Evolutionary conservation across 2,329 filamentous ascomycete species (phyloP).

Genomic region (Colletotrichum destructivum): DNA sequence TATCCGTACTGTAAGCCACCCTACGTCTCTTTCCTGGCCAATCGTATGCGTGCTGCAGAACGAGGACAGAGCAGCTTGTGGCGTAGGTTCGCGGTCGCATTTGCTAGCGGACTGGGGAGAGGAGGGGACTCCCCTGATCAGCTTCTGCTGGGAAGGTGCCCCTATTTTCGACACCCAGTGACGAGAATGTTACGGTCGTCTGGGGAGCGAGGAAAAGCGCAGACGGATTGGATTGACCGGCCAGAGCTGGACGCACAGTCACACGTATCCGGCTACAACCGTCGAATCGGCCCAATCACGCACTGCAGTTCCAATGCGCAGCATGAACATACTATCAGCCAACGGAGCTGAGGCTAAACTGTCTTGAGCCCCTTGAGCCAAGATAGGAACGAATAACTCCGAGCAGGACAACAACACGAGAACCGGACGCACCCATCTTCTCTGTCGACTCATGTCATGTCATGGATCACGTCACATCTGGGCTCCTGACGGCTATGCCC

Average conservation of each 20-base stretch:
- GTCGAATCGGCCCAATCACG: conserved; percentile 21
- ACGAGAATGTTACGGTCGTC: conserved; percentile 7
- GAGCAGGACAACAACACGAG: conserved; percentile 16
- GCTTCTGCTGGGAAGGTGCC: conserved; percentile 32
- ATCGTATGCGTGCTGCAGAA: conserved; percentile 7
- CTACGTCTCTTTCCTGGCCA: conserved; percentile 19
- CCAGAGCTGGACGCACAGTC: conserved; percentile 24
- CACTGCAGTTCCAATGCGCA: neutral
- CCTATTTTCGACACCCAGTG: conserved; percentile 30
- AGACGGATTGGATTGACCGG: conserved; percentile 3
- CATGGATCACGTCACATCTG: conserved; percentile 17
- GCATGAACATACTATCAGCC: conserved; percentile 12
- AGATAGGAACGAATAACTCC: neutral
- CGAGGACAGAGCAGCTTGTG: conserved; percentile 30
- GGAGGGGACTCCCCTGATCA: conserved; percentile 19
- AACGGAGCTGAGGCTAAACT: conserved; percentile 7
- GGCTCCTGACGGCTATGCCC: conserved; percentile 1
- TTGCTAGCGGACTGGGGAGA: conserved; percentile 18
- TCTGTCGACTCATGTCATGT: conserved; percentile 16
- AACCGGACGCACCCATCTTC: neutral
- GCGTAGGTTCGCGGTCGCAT: conserved; percentile 18
- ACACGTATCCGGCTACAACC: conserved; percentile 21
- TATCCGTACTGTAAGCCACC: conserved; percentile 36
- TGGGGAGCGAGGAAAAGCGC: neutral
- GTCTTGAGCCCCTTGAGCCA: conserved; percentile 9